Evolutionary conservation across 192 early-diverging fungal genomes (phyloP), one percentile per base, ranked within the genome.

Genomic region (Obelidium mucronatum): DNA sequence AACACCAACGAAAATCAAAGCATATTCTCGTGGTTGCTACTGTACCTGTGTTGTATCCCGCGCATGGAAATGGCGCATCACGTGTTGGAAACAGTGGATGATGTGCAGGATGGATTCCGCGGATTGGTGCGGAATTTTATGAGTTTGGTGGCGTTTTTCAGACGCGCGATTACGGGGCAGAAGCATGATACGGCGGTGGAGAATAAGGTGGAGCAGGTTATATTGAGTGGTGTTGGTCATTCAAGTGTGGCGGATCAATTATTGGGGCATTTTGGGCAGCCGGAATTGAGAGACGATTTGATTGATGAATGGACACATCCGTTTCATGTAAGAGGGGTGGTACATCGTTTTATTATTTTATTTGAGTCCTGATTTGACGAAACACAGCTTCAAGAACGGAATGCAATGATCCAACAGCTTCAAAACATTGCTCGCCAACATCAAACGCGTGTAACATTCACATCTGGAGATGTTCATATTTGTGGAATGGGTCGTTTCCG

Each of bases 261-360:
- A 56, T 78, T 93, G 3, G 94, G 95, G 11, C 87, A 89, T 48
- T 93, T 94, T 84, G 94, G 93, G 60, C 93, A 94, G 74, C 92
- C 92, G 30, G 94, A 96, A 72, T 84, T 96, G 40, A 79, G 90
- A 30, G 95, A 96, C 78, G 94, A 96, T 72, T 82, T 96, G 88
- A 91, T 91, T 80, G 94, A 96, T 54, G 80, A 84, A 30, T 84
- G 79, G 81, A 80, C 77, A 5, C 79, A 80, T 55, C 81, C 91
- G 81, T 82, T 82, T 78, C 77, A 28, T 65, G 63, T 42, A 40
- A 48, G 22, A 26, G 33, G 17, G n/a, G n/a, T n/a, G n/a, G n/a
- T n/a, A n/a, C 26, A 22, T 64, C 61, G 48, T 30, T 83, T 31
- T 53, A 78, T 2, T 53, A 53, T 53, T 53, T 53, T 53, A 1